Percentiles rank a stretch among this genome's conserved stretches.
Evolutionary conservation across 495 filamentous ascomycete species (phyloP).

Genomic region (Parmelia sp.): DNA sequence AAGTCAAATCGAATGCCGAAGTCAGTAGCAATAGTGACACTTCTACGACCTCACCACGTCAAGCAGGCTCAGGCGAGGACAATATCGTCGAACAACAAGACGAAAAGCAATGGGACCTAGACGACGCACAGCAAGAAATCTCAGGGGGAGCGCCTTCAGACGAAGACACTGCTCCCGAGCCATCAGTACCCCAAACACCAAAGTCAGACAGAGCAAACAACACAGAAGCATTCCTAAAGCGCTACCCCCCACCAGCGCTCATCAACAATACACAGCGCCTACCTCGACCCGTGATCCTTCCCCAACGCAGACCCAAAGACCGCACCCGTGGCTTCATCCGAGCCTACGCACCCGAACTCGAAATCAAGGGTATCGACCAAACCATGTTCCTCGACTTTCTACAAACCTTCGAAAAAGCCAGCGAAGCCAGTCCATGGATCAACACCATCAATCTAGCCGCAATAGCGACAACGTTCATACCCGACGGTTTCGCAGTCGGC

Average conservation of each 20-base stretch:
- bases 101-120: not conserved
- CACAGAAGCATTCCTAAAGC: not conserved
- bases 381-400: constrained; percentile 49
- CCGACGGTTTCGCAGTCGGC: not conserved
- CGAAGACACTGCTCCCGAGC: not conserved
- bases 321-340: constrained; percentile 41
- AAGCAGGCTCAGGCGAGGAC: not conserved
- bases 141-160: not conserved
- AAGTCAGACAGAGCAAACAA: not conserved
- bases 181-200: not conserved
- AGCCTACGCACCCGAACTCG: constrained; percentile 48
- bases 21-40: not conserved
- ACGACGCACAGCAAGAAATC: not conserved
- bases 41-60: not conserved
- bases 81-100: not conserved
- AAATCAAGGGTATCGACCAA: constrained; percentile 46
- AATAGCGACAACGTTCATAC: not conserved
- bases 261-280: not conserved
- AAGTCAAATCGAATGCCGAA: not conserved
- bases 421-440: constrained; percentile 35
- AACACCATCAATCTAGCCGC: not conserved
- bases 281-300: constrained; percentile 39
- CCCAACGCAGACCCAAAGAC: constrained; percentile 43
- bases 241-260: not conserved
- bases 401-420: constrained; percentile 40